phyloP scores from a whole-genome alignment of 768 basidiomycete species.

The Pleurotus sapidus region DNA sequence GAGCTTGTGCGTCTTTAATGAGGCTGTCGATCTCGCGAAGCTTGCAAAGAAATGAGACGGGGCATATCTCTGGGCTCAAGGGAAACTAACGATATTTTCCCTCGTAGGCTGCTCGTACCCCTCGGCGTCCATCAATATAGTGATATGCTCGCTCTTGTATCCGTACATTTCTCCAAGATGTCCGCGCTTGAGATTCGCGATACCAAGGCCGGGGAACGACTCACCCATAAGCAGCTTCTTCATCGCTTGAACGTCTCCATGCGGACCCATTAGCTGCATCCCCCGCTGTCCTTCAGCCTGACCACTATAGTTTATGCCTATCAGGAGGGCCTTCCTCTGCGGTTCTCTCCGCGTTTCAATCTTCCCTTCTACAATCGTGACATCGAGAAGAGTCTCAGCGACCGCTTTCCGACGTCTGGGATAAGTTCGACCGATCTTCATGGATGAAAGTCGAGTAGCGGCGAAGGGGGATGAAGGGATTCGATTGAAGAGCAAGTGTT shows the following conservation, averaged over 20 bases:
- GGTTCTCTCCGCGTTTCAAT: neutral
- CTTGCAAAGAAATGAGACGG: conserved; percentile 14
- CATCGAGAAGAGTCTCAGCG: neutral
- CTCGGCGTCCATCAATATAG: conserved; percentile 24
- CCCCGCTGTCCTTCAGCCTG: neutral
- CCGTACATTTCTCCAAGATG: conserved; percentile 20
- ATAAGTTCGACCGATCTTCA: conserved; percentile 1
- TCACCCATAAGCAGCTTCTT: conserved; percentile 33
- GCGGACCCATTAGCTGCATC: conserved; percentile 27
- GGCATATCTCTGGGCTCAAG: neutral
- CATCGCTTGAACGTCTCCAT: conserved; percentile 34
- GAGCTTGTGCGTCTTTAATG: conserved; percentile 26
- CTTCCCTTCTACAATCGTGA: neutral
- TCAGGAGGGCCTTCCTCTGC: conserved; percentile 30
- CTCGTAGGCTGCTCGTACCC: conserved; percentile 21
- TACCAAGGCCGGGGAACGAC: conserved; percentile 9
- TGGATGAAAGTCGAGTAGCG: neutral
- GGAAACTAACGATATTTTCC: conserved; percentile 27
- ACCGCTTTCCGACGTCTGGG: neutral
- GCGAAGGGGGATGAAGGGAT: no score
- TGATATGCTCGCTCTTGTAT: conserved; percentile 24
- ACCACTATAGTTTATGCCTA: conserved; percentile 29
- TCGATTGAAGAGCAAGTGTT: no score
- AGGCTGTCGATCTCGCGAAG: conserved; percentile 25
- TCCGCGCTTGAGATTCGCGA: neutral